phyloP scores from a whole-genome alignment of 176 grass and related monocot species.

The Phyllostachys edulis region DNA sequence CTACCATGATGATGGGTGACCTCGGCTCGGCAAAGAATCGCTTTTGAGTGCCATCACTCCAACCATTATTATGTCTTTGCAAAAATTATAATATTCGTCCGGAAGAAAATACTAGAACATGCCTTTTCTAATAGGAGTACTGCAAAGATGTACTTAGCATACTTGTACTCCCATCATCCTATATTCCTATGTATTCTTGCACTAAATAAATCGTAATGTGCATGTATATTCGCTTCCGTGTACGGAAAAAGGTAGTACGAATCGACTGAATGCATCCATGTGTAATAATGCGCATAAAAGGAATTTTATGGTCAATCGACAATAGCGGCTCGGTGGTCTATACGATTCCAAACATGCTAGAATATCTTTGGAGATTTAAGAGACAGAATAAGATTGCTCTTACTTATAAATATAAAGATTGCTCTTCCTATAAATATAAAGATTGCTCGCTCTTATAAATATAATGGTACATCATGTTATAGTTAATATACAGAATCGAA shows the following conservation, averaged over 20 bases:
- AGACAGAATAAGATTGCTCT: conserved; percentile 1
- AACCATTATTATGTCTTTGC: conserved; percentile 40
- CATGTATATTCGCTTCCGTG: background rate
- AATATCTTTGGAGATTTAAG: conserved; percentile 20
- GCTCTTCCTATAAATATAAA: background rate
- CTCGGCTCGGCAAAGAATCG: conserved; percentile 45
- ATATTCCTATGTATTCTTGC: background rate
- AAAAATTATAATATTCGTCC: background rate
- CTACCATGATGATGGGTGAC: conserved; percentile 46
- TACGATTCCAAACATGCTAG: conserved; percentile 33
- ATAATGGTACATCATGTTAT: background rate
- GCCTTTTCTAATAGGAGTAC: background rate
- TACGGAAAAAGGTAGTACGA: background rate
- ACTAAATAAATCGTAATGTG: background rate
- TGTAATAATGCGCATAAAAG: background rate
- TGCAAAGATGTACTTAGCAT: background rate
- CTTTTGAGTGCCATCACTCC: conserved; percentile 47
- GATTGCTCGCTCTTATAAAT: background rate
- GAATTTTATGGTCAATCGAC: conserved; percentile 24
- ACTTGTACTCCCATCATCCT: too few relatives aligned
- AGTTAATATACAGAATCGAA: background rate
- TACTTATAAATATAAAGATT: background rate
- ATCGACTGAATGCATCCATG: background rate
- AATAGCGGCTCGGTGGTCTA: conserved; percentile 9
- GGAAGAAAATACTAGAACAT: conserved; percentile 13